Evolutionary conservation across 2,329 filamentous ascomycete genomes (phyloP).

Genomic region (Cadophora sp.): DNA sequence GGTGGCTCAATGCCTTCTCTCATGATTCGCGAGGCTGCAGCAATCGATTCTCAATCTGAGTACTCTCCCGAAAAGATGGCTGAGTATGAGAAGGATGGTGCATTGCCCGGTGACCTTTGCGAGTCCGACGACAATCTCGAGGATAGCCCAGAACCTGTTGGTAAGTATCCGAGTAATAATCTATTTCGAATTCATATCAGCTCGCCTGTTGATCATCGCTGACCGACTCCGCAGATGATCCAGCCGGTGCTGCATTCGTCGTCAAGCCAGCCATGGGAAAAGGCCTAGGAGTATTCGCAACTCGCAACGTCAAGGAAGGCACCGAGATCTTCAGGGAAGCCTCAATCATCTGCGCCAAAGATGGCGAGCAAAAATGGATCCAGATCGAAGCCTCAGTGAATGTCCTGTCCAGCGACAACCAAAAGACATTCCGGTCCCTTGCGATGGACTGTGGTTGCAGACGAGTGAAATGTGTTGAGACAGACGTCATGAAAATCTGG

Average conservation of each 20-base stretch:
- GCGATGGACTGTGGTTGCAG: background rate
- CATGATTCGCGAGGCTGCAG: no score
- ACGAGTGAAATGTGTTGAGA: background rate
- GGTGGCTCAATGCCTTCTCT: no score
- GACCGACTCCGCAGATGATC: no score
- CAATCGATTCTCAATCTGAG: no score
- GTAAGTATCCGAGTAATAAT: no score
- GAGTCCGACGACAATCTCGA: no score
- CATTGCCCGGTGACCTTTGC: no score
- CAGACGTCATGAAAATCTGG: background rate
- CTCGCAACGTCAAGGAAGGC: constrained; percentile 7
- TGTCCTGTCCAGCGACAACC: background rate
- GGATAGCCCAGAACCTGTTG: no score
- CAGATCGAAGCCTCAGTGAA: constrained; percentile 7
- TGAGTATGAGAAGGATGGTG: no score
- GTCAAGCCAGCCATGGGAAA: background rate
- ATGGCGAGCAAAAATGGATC: background rate
- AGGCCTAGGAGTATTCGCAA: constrained; percentile 17
- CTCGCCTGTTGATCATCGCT: no score
- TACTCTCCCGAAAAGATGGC: no score
- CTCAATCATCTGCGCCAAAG: background rate
- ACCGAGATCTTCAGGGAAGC: constrained; percentile 19
- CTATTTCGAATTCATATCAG: no score
- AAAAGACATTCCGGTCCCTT: background rate
- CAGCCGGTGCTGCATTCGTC: background rate